These are phyloP conservation scores for Pinus albicaulis DNA, from an alignment of 75 land plant species.

Conservation along the genomic window DNA sequence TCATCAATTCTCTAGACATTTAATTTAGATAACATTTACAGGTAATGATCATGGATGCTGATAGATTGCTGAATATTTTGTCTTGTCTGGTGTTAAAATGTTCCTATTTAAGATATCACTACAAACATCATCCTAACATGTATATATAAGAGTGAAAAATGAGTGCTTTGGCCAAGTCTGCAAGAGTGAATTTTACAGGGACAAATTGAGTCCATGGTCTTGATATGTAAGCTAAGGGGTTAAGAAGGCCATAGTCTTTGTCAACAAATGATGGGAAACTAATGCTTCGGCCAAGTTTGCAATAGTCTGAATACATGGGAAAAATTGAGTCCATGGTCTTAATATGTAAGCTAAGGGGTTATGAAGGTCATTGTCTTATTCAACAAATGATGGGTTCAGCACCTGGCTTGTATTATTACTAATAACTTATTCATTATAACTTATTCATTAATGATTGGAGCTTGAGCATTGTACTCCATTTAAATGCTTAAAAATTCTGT, in stretches of 20 bases:
- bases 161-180: neutral
- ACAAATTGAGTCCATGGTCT: neutral
- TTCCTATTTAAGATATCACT: too few species aligned
- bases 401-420: neutral
- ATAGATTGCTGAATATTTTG: too few species aligned
- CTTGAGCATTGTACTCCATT: neutral
- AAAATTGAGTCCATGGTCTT: neutral
- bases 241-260: neutral
- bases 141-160: too few species aligned
- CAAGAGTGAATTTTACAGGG: neutral
- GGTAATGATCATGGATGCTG: too few species aligned
- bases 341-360: neutral
- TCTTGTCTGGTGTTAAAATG: too few species aligned
- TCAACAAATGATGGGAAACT: neutral
- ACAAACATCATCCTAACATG: too few species aligned
- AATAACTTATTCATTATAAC: neutral
- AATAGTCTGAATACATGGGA: neutral
- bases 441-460: neutral
- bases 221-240: neutral
- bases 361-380: neutral
- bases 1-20: too few species aligned
- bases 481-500: constrained; percentile 2
- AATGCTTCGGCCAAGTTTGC: neutral
- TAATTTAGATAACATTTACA: too few species aligned
- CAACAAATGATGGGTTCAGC: neutral